Conservation (phyloP, 768 basidiomycete species). For the Trametes punicea region DNA sequence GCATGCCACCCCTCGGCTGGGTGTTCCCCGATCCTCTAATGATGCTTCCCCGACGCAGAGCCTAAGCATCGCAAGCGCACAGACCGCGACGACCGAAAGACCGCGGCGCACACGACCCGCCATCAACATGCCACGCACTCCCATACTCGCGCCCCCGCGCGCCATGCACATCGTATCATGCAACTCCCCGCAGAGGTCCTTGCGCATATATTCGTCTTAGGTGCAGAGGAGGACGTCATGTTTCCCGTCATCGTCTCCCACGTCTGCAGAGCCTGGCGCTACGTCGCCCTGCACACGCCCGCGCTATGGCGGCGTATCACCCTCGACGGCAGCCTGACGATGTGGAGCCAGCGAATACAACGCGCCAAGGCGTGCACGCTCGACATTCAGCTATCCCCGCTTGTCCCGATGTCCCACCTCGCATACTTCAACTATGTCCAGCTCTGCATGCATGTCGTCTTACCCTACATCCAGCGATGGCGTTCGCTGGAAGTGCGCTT, state of each 20-base stretch:
- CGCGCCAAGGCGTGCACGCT: conserved; percentile 61
- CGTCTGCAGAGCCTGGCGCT: conserved; percentile 64
- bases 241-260: conserved; percentile 65
- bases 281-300: conserved; percentile 56
- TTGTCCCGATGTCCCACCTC: conserved; percentile 4
- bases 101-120: conserved; percentile 10
- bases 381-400: conserved; percentile 47
- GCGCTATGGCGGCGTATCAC: conserved; percentile 62
- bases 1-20: background rate
- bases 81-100: conserved; percentile 11
- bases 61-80: conserved; percentile 4
- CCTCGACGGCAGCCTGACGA: conserved; percentile 44
- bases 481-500: conserved; percentile 62
- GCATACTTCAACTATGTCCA: conserved; percentile 38
- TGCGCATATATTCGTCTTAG: conserved; percentile 59
- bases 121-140: background rate
- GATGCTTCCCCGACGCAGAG: conserved; percentile 13
- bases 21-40: background rate
- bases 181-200: conserved; percentile 63
- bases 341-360: conserved; percentile 62
- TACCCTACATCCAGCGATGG: conserved; percentile 49
- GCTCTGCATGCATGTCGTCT: conserved; percentile 57
- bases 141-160: conserved; percentile 1
- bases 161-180: conserved; percentile 47
- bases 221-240: conserved; percentile 51